A percentile compares a stretch with the other conserved stretches of the same genome.
Evolutionary conservation across 306 rosid species (phyloP).

Genomic region (Glycine tomentella): DNA sequence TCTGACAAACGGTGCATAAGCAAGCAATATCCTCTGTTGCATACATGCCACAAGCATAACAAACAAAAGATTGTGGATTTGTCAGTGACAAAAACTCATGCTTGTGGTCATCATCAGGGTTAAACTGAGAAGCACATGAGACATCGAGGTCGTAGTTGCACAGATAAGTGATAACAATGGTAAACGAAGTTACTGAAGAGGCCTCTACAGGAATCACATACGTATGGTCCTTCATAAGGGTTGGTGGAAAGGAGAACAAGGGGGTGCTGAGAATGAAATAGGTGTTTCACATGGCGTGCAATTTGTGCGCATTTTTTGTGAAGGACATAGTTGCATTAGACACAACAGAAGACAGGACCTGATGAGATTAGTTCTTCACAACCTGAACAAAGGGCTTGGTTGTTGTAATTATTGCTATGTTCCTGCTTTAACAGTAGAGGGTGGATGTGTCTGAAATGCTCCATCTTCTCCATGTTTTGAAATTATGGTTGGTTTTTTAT

Average conservation of each 20-base stretch:
- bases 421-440: background rate
- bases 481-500: background rate
- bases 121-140: background rate
- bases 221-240: background rate
- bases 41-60: constrained; percentile 22
- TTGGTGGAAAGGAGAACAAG: constrained; percentile 13
- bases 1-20: constrained; percentile 14
- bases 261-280: constrained; percentile 13
- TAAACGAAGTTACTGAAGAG: background rate
- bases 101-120: constrained; percentile 6
- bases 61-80: background rate
- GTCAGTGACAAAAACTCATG: background rate
- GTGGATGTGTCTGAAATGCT: constrained; percentile 30
- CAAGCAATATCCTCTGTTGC: background rate
- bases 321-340: background rate
- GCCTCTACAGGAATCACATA: constrained; percentile 1
- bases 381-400: background rate
- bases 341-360: constrained; percentile 15
- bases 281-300: constrained; percentile 1
- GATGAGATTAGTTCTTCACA: constrained; percentile 23
- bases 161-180: background rate
- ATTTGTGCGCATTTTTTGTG: constrained; percentile 26
- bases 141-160: constrained; percentile 20
- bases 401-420: background rate
- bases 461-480: constrained; percentile 17